phyloP scores from a whole-genome alignment of 345 rosid genomes.

The Populus nigra region DNA sequence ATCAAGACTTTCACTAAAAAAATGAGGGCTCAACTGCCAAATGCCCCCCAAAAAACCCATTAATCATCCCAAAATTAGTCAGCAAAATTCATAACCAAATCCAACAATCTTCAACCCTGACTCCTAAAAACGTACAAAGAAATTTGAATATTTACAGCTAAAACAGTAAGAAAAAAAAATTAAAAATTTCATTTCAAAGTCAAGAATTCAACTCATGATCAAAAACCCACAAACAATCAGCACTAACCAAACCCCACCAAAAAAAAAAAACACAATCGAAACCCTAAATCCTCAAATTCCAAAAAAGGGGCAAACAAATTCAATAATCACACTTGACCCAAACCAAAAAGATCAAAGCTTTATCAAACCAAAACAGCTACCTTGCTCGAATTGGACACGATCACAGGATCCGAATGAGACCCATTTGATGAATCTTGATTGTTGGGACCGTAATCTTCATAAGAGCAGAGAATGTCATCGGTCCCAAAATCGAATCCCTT shows the following conservation, averaged over 20 bases:
- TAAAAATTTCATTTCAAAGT: neutral
- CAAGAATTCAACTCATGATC: neutral
- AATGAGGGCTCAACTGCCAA: neutral
- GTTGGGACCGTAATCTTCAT: constrained; percentile 65
- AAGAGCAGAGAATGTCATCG: constrained; percentile 97
- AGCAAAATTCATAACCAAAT: neutral
- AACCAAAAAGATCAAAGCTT: neutral
- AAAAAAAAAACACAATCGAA: neutral
- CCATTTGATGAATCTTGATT: constrained; percentile 78
- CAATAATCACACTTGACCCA: neutral
- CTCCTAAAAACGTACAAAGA: neutral
- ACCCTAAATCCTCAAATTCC: neutral
- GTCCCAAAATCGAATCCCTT: constrained; percentile 91
- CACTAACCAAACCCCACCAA: neutral
- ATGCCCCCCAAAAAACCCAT: neutral
- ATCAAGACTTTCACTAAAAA: too few relatives aligned
- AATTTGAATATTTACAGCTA: neutral
- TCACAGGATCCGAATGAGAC: constrained; percentile 54
- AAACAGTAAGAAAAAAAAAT: too few relatives aligned
- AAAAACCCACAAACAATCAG: neutral
- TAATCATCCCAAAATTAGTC: neutral
- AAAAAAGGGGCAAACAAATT: neutral
- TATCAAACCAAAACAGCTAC: constrained; percentile 12
- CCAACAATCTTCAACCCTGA: neutral
- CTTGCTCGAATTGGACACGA: constrained; percentile 42